A percentile compares a stretch with the other conserved stretches of the same genome.
Evolutionary conservation across 1,284 basidiomycete species (phyloP).

Genomic region (Hypsizygus ulmarius): DNA sequence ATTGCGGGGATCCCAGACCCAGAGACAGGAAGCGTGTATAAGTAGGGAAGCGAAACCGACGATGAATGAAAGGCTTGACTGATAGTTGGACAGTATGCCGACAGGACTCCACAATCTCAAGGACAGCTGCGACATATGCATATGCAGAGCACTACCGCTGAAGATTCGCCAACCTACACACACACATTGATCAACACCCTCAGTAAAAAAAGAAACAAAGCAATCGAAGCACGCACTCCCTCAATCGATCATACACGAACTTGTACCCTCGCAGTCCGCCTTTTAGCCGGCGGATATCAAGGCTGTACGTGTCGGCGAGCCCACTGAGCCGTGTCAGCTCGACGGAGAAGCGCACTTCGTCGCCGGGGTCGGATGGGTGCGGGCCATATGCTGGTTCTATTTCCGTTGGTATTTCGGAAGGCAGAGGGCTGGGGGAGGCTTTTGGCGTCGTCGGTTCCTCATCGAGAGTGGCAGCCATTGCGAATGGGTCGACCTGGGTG

Average conservation of each 20-base stretch:
- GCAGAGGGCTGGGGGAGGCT: background rate
- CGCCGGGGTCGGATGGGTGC: constrained; percentile 69
- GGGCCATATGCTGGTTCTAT: constrained; percentile 60
- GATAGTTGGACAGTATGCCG: no score
- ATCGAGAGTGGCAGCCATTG: background rate
- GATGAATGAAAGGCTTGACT: no score
- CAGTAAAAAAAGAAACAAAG: no score
- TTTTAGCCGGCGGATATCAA: constrained; percentile 87
- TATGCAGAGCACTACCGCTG: no score
- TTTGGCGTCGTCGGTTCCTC: background rate
- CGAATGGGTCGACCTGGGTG: background rate
- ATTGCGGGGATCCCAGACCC: no score
- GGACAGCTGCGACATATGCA: no score
- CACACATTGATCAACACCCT: no score
- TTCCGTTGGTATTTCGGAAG: background rate
- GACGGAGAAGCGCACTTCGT: constrained; percentile 89
- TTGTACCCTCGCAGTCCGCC: constrained; percentile 89
- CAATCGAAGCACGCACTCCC: constrained; percentile 60
- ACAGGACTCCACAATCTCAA: no score
- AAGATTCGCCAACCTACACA: no score
- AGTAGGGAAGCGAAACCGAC: no score
- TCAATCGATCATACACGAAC: constrained; percentile 82
- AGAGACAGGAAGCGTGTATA: no score
- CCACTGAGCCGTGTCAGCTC: constrained; percentile 85
- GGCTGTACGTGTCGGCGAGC: constrained; percentile 78